Evolutionary conservation across 1,284 basidiomycete species (phyloP), one percentile per base, ranked within the genome.

Genomic region (Polyporus tsugae): DNA sequence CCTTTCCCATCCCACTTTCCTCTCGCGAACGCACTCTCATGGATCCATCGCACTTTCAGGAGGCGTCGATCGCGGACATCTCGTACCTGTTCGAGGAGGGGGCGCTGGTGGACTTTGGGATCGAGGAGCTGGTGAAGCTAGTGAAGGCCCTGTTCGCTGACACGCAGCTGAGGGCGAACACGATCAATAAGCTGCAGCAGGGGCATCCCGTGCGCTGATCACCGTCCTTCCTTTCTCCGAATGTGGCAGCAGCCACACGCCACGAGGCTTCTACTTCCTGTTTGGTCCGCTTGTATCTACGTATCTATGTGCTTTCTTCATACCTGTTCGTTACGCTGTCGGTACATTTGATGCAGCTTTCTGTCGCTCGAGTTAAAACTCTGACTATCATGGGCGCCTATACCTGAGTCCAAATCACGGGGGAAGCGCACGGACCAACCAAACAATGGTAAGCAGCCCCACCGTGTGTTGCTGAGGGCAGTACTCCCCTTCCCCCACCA

Each of bases 11-110:
- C 33, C 63, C 19, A 46, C 60, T 49, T 69, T 52, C 25, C 52
- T 29, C 2, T 29, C 29, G 29, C 9, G 9, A 60, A 36, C 66
- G 4, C 13, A 67, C 65, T 65, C 59, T 71, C 66, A 68, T 64
- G 65, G 41, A 49, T 35, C 64, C 33, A 61, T 62, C 42, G 44
- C 59, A 29, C 29, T 59, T 77, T 62, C 72, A 95, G 95, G 94
- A 95, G 79, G 96, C 95, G 0, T 95, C 94, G n/a, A 89, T 98
- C 77, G 94, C 90, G 41, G 97, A 99, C 79, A 93, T 99, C 64
- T 92, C 93, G 38, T 98, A 97, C 79, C 87, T 99, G 17, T 95
- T 97, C 77, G 95, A 97, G 73, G 91, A 94, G 72, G 95, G 96
- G 2, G 93, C 95, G 3, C 82, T 99, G 71, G 90, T 97, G 41